phyloP scores from a whole-genome alignment of 768 basidiomycete species.

The Phlebiopsis flavidoalba region DNA sequence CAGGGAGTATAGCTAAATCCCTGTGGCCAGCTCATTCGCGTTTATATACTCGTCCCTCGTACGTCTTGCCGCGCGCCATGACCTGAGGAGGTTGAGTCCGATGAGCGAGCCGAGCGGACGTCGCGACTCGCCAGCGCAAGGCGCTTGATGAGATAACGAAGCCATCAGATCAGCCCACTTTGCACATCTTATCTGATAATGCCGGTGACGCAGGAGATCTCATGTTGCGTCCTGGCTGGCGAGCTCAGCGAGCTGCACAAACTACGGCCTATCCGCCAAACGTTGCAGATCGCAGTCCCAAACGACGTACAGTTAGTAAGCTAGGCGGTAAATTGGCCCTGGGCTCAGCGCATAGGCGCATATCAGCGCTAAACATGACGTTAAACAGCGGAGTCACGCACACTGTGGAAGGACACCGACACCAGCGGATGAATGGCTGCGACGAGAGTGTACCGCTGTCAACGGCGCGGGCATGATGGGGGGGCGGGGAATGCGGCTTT shows the following conservation, averaged over 20 bases:
- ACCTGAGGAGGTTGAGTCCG: neutral
- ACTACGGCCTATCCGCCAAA: too few relatives aligned
- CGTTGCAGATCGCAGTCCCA: neutral
- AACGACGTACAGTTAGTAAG: neutral
- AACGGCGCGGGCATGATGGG: neutral
- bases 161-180: constrained; percentile 1
- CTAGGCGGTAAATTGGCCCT: neutral
- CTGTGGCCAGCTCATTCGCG: neutral
- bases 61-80: neutral
- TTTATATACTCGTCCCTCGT: neutral
- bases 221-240: neutral
- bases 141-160: constrained; percentile 1
- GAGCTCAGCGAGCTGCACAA: neutral
- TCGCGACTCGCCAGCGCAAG: neutral
- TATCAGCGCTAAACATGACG: neutral
- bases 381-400: neutral
- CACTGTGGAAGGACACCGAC: neutral
- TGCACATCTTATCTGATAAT: constrained; percentile 7
- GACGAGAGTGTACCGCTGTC: neutral
- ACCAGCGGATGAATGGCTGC: neutral
- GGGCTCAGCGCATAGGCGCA: neutral
- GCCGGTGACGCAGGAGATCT: neutral
- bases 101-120: constrained; percentile 1
- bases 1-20: neutral
- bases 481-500: too few relatives aligned